These are phyloP conservation scores for Selaginella moellendorffii DNA, from an alignment of 75 land plant species.

Conservation along the genomic window DNA sequence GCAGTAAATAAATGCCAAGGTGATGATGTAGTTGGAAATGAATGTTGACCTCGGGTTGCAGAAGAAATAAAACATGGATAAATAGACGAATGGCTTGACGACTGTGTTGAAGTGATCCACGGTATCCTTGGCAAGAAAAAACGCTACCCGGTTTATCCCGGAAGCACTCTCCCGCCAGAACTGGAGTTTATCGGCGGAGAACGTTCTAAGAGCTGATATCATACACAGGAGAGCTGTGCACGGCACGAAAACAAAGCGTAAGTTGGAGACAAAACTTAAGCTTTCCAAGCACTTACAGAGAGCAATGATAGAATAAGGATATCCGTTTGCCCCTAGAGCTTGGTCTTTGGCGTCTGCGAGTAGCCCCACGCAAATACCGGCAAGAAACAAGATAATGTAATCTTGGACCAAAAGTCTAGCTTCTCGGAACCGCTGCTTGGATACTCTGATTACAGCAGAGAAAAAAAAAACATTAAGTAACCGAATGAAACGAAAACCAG, in stretches of 20 bases:
- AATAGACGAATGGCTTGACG: conserved; percentile 76
- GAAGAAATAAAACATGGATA: conserved; percentile 93
- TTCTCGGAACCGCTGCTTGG: conserved; percentile 79
- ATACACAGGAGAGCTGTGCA: conserved; percentile 79
- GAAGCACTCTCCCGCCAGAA: conserved; percentile 87
- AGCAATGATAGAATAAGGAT: conserved; percentile 83
- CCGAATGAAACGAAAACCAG: background rate
- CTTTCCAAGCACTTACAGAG: conserved; percentile 62
- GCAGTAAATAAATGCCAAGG: conserved; percentile 68
- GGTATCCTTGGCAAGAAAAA: conserved; percentile 77
- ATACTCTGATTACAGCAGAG: conserved; percentile 28
- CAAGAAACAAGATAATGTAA: conserved; percentile 68
- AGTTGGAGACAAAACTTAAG: too few relatives aligned
- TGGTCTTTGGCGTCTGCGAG: conserved; percentile 70
- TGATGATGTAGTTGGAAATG: conserved; percentile 48
- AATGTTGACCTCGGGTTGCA: conserved; percentile 85
- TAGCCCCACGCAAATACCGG: conserved; percentile 80
- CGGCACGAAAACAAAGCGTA: too few relatives aligned
- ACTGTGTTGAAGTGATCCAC: conserved; percentile 66
- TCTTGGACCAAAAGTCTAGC: conserved; percentile 65
- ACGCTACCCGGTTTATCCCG: conserved; percentile 80
- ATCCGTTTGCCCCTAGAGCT: conserved; percentile 65
- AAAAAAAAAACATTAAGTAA: conserved; percentile 3
- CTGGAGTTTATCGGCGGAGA: conserved; percentile 70
- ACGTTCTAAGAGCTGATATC: conserved; percentile 79